Percentiles rank a stretch among this genome's conserved stretches.
phyloP scores from a whole-genome alignment of 208 protist genomes.

The Acanthamoeba triangularis region DNA sequence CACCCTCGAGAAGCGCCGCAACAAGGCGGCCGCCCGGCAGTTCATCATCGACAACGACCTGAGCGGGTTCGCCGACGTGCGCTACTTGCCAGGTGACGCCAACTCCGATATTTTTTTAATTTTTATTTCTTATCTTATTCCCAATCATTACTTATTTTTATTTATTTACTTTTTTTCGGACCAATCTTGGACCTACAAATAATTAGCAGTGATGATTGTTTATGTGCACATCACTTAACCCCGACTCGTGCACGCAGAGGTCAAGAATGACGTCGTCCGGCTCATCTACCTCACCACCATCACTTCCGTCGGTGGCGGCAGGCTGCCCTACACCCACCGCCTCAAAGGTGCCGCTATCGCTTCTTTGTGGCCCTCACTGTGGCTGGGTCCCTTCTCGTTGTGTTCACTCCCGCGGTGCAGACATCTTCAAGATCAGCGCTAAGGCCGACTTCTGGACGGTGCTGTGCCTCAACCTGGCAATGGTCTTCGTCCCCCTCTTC shows the following conservation, averaged over 20 bases:
- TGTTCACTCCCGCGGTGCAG: not conserved
- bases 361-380: no score
- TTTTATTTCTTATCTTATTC: no score
- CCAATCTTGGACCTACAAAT: not conserved
- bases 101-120: no score
- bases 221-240: not conserved
- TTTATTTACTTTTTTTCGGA: not conserved
- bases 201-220: no score
- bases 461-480: not conserved
- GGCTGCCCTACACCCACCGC: not conserved
- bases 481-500: conserved; percentile 13
- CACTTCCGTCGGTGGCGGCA: not conserved
- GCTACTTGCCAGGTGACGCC: not conserved
- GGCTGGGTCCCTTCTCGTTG: no score
- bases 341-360: not conserved
- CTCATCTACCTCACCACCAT: conserved; percentile 24
- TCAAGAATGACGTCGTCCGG: not conserved
- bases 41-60: conserved; percentile 1
- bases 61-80: not conserved
- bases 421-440: not conserved
- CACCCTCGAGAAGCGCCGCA: not conserved
- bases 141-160: not conserved
- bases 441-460: not conserved
- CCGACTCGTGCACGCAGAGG: not conserved
- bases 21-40: not conserved